Evolutionary conservation across 2,329 filamentous ascomycete species (phyloP), one percentile per base, ranked within the genome.

Genomic region (Hymenoscyphus infarciens): DNA sequence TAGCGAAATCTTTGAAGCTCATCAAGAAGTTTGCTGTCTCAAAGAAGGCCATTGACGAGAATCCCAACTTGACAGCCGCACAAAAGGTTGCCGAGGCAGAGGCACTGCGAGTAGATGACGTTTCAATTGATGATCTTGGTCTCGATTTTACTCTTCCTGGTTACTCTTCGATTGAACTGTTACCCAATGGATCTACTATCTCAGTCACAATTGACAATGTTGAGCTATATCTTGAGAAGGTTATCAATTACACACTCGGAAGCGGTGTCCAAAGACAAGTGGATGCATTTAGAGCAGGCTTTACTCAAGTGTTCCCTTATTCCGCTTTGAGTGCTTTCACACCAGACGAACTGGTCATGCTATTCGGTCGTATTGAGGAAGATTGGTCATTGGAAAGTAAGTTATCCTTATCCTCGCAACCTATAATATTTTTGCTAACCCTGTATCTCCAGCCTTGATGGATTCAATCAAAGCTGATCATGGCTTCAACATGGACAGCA

Each of bases 401-500:
- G 91, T 82, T 49, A 10, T 63, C 22, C 3, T 10, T 25, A 39
- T 29, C 31, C 25, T 10, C 13, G n/a, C 25, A 35, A 45, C 3
- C n/a, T 33, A 15, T 15, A 45, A 54, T 35, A 42, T 57, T 31
- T 7, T 58, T 52, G 42, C 62, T 61, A 57, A 72, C 63, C 69
- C 66, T 60, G 31, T 64, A 56, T 53, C 64, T 59, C 29, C 70
- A 95, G 91, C 95, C 64, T 85, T 99, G 49, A 96, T 96, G 85
- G 95, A 99, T 74, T 97, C 94, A 0, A 94, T 99, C 79, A 99
- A 99, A 79, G 95, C 95, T 31, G 95, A 99, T 71, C 95, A 99
- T 74, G 95, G 95, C 8, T 99, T 91, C 80, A 99, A 98, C 71
- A 95, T 99, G 85, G 95, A 99, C 74, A 98, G 94, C 81, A 91